Percentiles rank a stretch among this genome's conserved stretches.
phyloP scores from a whole-genome alignment of 164 flowering plant species.

The Kingdonia uniflora region DNA sequence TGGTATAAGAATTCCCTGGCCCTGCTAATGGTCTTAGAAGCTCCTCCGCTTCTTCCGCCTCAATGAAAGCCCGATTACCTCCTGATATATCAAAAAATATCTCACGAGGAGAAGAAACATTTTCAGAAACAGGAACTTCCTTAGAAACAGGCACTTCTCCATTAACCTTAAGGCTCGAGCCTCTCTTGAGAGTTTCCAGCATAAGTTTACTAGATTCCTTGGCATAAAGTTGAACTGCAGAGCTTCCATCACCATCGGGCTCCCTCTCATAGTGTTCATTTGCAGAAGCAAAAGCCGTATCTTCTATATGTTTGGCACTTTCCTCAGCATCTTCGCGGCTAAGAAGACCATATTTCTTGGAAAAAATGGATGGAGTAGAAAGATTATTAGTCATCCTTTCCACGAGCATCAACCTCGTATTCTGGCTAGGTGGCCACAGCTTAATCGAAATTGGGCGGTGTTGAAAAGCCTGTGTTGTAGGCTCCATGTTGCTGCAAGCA shows the following conservation, averaged over 20 bases:
- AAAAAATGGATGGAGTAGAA: slow-evolving; percentile 57
- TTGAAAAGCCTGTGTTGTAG: slow-evolving; percentile 16
- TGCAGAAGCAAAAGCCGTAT: slow-evolving; percentile 59
- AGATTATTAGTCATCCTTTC: slow-evolving; percentile 77
- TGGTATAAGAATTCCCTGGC: slow-evolving; percentile 50
- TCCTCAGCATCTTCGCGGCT: slow-evolving; percentile 64
- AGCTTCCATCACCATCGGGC: slow-evolving; percentile 95
- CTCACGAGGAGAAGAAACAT: slow-evolving; percentile 13
- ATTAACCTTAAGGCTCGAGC: slow-evolving; percentile 11
- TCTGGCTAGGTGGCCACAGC: slow-evolving; percentile 92
- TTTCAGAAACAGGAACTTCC: slow-evolving; percentile 16
- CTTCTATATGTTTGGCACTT: slow-evolving; percentile 71
- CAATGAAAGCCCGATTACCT: slow-evolving; percentile 61
- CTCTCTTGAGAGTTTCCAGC: slow-evolving; percentile 68
- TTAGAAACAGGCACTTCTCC: slow-evolving; percentile 23
- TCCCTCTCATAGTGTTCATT: slow-evolving; percentile 58
- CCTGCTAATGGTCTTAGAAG: slow-evolving; percentile 53
- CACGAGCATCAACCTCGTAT: slow-evolving; percentile 65
- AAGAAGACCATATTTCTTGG: slow-evolving; percentile 60
- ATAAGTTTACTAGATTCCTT: slow-evolving; percentile 78
- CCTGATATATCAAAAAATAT: slow-evolving; percentile 70
- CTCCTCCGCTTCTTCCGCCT: slow-evolving; percentile 67
- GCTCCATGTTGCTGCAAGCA: slow-evolving; percentile 27
- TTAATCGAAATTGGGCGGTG: slow-evolving; percentile 50
- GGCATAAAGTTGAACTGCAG: slow-evolving; percentile 94